phyloP scores from a whole-genome alignment of 2,329 filamentous ascomycete genomes.

The Cercospora sesami region DNA sequence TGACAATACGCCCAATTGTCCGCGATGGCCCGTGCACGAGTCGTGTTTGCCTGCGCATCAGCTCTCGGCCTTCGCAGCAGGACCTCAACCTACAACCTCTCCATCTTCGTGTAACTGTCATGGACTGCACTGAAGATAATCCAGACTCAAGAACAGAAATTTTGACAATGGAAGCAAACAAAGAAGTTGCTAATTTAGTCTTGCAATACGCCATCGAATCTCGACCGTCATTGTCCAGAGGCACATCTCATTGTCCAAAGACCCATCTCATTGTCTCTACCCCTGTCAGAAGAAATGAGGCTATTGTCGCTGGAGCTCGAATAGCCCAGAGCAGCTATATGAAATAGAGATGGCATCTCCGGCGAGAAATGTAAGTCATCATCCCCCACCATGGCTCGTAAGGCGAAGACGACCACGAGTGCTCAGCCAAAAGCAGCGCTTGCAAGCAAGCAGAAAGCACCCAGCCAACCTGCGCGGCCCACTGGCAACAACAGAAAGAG shows the following conservation, averaged over 20 bases:
- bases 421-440: background rate
- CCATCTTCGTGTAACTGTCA: background rate
- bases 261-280: background rate
- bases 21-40: background rate
- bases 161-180: background rate
- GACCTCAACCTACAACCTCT: background rate
- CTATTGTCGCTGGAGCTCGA: background rate
- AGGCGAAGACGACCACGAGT: background rate
- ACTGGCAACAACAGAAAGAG: background rate
- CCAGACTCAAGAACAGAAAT: background rate
- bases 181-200: background rate
- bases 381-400: background rate
- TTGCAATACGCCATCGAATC: background rate
- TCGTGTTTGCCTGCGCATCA: background rate
- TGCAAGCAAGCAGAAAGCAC: background rate
- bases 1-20: background rate
- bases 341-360: background rate
- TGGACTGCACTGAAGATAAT: background rate
- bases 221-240: background rate
- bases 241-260: background rate
- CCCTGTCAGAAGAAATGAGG: background rate
- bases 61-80: background rate
- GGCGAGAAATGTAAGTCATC: background rate
- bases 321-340: background rate
- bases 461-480: background rate